A percentile compares a stretch with the other conserved stretches of the same genome.
phyloP scores from a whole-genome alignment of 192 early-diverging fungal species.

The Pilaira anomala region DNA sequence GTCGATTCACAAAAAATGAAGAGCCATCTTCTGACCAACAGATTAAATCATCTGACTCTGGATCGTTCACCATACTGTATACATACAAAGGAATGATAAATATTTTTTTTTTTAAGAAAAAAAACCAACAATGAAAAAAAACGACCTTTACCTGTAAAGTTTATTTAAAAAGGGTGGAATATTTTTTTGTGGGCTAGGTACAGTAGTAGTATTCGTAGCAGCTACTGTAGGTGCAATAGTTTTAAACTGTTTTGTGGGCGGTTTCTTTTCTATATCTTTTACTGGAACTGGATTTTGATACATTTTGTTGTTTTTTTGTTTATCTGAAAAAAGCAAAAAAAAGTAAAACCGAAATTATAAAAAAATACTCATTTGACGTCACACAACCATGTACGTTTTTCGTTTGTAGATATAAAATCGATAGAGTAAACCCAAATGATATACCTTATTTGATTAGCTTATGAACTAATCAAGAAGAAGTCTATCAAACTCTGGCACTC shows the following conservation, averaged over 20 bases:
- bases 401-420: too few species aligned
- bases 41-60: conserved; percentile 76
- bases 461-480: too few species aligned
- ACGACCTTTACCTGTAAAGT: conserved; percentile 67
- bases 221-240: not conserved
- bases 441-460: too few species aligned
- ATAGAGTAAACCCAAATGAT: too few species aligned
- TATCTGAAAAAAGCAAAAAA: conserved; percentile 61
- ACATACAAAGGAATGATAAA: not conserved
- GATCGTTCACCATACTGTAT: conserved; percentile 87
- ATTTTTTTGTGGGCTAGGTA: conserved; percentile 19
- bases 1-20: conserved; percentile 71
- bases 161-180: conserved; percentile 93
- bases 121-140: too few species aligned
- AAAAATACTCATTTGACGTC: not conserved
- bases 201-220: not conserved
- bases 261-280: too few species aligned
- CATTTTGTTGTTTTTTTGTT: conserved; percentile 58
- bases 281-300: conserved; percentile 37
- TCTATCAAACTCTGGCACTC: too few species aligned
- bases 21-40: conserved; percentile 85
- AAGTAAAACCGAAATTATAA: conserved; percentile 41
- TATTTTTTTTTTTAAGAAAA: too few species aligned
- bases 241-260: not conserved
- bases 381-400: too few species aligned